Conservation (phyloP, 163 green algal genomes). For the Chlorella variabilis region DNA sequence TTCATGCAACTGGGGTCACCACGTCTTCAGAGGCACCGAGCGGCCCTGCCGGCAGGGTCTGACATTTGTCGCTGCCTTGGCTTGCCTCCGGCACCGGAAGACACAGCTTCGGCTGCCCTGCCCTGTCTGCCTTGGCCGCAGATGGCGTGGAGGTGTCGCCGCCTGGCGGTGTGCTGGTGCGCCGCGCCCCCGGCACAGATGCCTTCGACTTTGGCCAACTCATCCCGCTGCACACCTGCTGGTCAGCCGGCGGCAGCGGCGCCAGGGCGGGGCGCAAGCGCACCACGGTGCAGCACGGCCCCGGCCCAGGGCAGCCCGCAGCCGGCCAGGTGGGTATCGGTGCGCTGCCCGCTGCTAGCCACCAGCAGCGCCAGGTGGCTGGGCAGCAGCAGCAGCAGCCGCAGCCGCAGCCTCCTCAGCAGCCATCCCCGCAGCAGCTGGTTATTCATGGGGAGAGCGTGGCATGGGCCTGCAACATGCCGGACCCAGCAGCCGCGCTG, state of each 20-base stretch:
- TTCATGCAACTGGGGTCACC: no score
- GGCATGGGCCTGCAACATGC: slow-evolving; percentile 36
- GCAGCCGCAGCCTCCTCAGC: background rate
- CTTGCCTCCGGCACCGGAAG: no score
- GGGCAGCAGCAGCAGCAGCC: background rate
- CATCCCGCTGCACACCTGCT: slow-evolving; percentile 21
- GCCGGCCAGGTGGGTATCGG: no score
- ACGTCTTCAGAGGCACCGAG: no score
- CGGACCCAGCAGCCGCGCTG: slow-evolving; percentile 13
- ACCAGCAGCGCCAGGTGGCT: background rate
- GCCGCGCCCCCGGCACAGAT: slow-evolving; percentile 17
- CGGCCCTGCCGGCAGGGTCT: no score
- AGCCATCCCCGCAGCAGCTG: no score
- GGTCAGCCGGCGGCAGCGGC: background rate
- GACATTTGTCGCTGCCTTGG: no score
- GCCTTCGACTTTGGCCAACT: slow-evolving; percentile 30
- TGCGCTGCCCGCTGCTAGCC: no score
- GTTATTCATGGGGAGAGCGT: background rate
- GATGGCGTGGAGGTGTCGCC: slow-evolving; percentile 41
- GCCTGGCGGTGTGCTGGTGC: slow-evolving; percentile 27
- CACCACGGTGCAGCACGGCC: background rate
- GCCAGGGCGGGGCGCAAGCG: background rate
- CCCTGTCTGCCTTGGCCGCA: background rate
- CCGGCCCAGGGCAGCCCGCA: no score
- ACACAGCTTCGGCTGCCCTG: no score